Percentiles rank a stretch among this genome's conserved stretches.
Evolutionary conservation across 371 early-diverging fungal species (phyloP).

Genomic region (Actinomucor elegans): DNA sequence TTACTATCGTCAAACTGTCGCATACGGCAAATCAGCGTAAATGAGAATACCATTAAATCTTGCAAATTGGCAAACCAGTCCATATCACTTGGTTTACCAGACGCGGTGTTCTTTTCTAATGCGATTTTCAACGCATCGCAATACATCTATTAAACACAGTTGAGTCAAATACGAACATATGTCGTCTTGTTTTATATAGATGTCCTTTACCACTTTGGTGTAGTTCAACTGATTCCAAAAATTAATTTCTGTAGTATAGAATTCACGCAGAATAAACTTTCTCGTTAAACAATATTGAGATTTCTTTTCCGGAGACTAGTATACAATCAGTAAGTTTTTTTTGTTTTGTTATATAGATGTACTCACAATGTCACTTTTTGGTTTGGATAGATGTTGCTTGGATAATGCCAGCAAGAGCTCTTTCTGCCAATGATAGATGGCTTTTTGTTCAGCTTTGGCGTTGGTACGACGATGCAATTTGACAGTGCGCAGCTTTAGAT

Average conservation of each 20-base stretch:
- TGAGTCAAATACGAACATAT: not conserved
- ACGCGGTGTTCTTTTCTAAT: constrained; percentile 20
- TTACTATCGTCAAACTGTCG: not conserved
- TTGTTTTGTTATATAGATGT: not conserved
- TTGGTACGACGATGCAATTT: constrained; percentile 18
- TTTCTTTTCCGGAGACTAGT: constrained; percentile 30
- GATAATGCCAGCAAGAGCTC: not conserved
- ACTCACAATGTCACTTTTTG: not conserved
- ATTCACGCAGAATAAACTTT: constrained; percentile 39
- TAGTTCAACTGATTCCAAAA: constrained; percentile 46
- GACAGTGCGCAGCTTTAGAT: constrained; percentile 18
- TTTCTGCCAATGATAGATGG: constrained; percentile 32
- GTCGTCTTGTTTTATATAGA: not conserved
- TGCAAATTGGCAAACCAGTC: constrained; percentile 32
- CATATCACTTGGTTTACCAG: constrained; percentile 16
- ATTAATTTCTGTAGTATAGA: constrained; percentile 44
- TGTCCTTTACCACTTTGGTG: constrained; percentile 43
- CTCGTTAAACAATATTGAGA: constrained; percentile 25
- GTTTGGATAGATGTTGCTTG: not conserved
- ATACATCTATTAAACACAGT: constrained; percentile 20
- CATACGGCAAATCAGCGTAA: constrained; percentile 19
- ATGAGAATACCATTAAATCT: constrained; percentile 31
- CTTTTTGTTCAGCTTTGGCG: constrained; percentile 24
- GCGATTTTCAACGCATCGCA: constrained; percentile 28
- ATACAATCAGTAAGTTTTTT: not conserved